Evolutionary conservation across 768 basidiomycete species (phyloP), one percentile per base, ranked within the genome.

Genomic region (Lyophyllum atratum): DNA sequence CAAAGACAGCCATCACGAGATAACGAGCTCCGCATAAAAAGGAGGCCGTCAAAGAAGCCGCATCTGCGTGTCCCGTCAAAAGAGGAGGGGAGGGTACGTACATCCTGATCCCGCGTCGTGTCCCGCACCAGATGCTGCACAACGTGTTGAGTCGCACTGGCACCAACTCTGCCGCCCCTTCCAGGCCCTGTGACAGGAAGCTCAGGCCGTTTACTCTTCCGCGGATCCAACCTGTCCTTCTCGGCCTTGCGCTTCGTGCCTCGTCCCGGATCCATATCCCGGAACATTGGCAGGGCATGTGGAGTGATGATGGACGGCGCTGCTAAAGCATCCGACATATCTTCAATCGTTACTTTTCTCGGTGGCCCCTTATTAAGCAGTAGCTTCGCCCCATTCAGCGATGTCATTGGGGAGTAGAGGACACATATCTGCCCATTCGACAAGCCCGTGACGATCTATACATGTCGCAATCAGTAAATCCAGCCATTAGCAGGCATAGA

Each of bases 141-240:
- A 62, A 98, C 85, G 69, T 98, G 95, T 65, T 98, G 95, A 49
- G 94, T 98, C 17, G 96, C 96, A 75, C 93, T 95, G 31, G 94
- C 94, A 39, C 97, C 97, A 39, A 99, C 92, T 39, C 97, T 79
- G 52, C 97, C 97, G 21, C 97, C 97, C 66, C 83, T 84, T 52
- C 97, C 97, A 12, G 94, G 95, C 12, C 97, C 97, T 60, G 82
- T 89, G 52, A 99, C 87, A 25, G 97, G 97, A 66, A 96, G 78
- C 68, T 94, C 93, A 21, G 97, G 97, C 62, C 95, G 83, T 66
- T 84, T 84, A 74, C 92, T 94, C 83, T 97, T 97, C 67, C 91
- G 83, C 40, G 92, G 90, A 75, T 97, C 93, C 80, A 84, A 73
- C 61, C 92, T 76, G 61, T 93, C 92, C 75, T 89, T 94, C 64